These are phyloP conservation scores for Lentinula raphanica DNA, from an alignment of 768 basidiomycete genomes.

Conservation along the genomic window DNA sequence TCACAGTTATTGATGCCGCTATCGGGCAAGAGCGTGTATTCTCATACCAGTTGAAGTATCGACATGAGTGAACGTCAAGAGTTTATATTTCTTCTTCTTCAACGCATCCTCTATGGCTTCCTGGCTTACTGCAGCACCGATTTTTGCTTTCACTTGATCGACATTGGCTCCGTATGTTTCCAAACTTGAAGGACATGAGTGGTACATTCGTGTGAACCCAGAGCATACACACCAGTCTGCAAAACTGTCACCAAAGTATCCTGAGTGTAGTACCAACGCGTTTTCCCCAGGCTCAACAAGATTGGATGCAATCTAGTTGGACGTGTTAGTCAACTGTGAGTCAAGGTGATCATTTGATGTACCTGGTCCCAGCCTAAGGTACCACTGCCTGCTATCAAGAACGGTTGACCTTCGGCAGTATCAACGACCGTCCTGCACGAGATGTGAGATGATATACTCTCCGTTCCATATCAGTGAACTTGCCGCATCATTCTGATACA, in stretches of 20 bases:
- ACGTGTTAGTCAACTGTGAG: neutral
- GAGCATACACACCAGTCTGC: slow-evolving; percentile 60
- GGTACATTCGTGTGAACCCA: neutral
- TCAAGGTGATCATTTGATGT: slow-evolving; percentile 13
- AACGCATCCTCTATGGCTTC: slow-evolving; percentile 65
- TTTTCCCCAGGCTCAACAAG: slow-evolving; percentile 78
- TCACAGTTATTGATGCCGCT: neutral
- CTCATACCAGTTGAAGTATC: slow-evolving; percentile 75
- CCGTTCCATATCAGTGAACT: slow-evolving; percentile 12
- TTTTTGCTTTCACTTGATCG: slow-evolving; percentile 72
- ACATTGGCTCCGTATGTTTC: slow-evolving; percentile 86
- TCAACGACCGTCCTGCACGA: slow-evolving; percentile 62
- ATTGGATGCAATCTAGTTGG: slow-evolving; percentile 74
- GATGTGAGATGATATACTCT: neutral
- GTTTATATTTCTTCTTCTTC: slow-evolving; percentile 75
- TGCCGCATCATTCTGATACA: slow-evolving; percentile 80
- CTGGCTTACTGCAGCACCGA: slow-evolving; percentile 70
- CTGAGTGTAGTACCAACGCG: slow-evolving; percentile 80
- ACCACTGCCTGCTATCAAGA: slow-evolving; percentile 91
- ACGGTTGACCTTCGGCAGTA: slow-evolving; percentile 78
- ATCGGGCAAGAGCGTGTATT: neutral
- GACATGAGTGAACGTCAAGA: slow-evolving; percentile 92
- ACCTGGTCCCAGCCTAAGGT: slow-evolving; percentile 97
- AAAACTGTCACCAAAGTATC: slow-evolving; percentile 93
- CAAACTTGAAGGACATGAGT: slow-evolving; percentile 41